These are phyloP conservation scores for Verticillium longisporum DNA, from an alignment of 2,329 filamentous ascomycete genomes.

Conservation along the genomic window DNA sequence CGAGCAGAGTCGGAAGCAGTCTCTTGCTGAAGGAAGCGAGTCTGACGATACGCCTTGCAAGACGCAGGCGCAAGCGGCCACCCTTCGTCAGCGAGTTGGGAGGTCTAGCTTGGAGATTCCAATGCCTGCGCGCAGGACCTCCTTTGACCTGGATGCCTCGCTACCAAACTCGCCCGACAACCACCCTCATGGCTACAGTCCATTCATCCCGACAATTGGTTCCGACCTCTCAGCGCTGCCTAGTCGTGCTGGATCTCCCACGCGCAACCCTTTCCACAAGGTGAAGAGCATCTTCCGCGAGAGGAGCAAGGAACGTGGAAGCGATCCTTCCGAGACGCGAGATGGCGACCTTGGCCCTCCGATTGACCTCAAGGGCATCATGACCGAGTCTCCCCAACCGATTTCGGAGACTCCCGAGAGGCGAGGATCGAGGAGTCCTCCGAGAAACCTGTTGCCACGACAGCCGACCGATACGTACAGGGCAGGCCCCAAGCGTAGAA, in stretches of 20 bases:
- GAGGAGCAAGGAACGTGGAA: constrained; percentile 38
- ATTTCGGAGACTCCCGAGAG: not conserved
- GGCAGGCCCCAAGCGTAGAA: constrained; percentile 1
- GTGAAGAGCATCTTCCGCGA: constrained; percentile 50
- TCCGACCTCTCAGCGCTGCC: constrained; percentile 56
- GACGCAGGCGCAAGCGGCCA: not conserved
- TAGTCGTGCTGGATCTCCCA: constrained; percentile 59
- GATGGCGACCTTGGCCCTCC: not conserved
- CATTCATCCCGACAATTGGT: constrained; percentile 51
- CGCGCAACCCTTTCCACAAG: constrained; percentile 50
- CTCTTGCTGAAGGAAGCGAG: constrained; percentile 32
- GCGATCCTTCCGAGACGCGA: constrained; percentile 22
- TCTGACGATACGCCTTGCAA: constrained; percentile 22
- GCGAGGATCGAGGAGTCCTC: not conserved
- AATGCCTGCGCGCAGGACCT: constrained; percentile 25
- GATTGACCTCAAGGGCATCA: not conserved
- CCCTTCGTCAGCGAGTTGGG: constrained; percentile 18
- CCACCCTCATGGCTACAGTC: constrained; percentile 36
- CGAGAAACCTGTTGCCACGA: not conserved
- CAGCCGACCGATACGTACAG: not conserved
- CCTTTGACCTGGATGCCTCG: constrained; percentile 38
- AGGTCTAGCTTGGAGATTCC: constrained; percentile 44
- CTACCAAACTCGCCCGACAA: constrained; percentile 45
- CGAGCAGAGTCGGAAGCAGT: constrained; percentile 26
- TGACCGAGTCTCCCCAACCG: not conserved